These are phyloP conservation scores for Scedosporium dehoogii DNA, from an alignment of 2,329 filamentous ascomycete genomes.

Conservation along the genomic window DNA sequence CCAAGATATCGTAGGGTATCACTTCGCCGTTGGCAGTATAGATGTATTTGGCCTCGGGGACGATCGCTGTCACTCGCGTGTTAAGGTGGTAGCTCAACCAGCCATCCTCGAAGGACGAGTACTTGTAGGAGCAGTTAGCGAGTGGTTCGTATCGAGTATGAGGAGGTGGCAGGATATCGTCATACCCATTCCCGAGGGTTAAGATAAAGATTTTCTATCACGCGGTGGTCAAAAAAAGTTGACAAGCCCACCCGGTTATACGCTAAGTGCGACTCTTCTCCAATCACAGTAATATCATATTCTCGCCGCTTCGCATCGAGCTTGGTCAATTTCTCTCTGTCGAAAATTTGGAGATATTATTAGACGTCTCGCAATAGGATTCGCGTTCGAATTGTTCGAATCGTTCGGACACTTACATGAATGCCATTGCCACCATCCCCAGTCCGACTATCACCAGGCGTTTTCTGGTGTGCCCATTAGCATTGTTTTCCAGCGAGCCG, in stretches of 20 bases:
- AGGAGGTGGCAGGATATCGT: slow-evolving; percentile 30
- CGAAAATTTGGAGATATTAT: not conserved
- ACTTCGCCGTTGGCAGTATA: slow-evolving; percentile 58
- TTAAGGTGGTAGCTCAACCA: slow-evolving; percentile 47
- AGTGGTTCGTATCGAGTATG: slow-evolving; percentile 5
- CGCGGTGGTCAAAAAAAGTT: slow-evolving; percentile 69
- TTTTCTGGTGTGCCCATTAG: slow-evolving; percentile 27
- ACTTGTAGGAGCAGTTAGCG: not conserved
- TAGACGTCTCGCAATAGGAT: not conserved
- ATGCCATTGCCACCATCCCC: slow-evolving; percentile 85
- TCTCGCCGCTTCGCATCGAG: slow-evolving; percentile 65
- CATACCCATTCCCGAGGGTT: slow-evolving; percentile 81
- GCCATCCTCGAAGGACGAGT: slow-evolving; percentile 4
- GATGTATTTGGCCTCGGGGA: slow-evolving; percentile 52
- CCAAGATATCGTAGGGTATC: slow-evolving; percentile 68
- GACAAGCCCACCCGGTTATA: slow-evolving; percentile 89
- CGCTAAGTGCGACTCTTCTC: slow-evolving; percentile 77
- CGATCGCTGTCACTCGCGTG: slow-evolving; percentile 1
- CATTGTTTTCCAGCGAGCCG: not conserved
- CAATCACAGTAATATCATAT: slow-evolving; percentile 76
- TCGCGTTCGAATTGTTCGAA: not conserved
- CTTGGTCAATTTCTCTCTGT: slow-evolving; percentile 80
- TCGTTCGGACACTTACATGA: slow-evolving; percentile 54
- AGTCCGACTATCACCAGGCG: slow-evolving; percentile 74
- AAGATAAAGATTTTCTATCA: slow-evolving; percentile 88